Base-by-base conservation (phyloP, 1,284 basidiomycete genomes). In the Fereydounia khargensis region DNA sequence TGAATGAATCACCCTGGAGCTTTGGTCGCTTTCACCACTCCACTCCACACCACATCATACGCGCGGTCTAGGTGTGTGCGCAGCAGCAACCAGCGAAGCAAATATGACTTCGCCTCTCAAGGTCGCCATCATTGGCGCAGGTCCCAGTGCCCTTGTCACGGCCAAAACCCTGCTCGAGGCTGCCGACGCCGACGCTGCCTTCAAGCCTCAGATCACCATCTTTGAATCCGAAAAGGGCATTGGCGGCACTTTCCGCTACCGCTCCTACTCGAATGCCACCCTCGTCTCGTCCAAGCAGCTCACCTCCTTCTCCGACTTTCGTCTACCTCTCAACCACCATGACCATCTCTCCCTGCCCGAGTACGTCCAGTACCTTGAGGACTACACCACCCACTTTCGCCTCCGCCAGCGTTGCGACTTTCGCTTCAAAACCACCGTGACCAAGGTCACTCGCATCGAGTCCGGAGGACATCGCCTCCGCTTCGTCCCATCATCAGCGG, bases 291-390 rank as follows among this genome's bases (percentile, higher is more conserved):
- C 81, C 7, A 83, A 83, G 64, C 84, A 85, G 66, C 77, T 85
- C 35, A 85, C 84, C 1, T 79, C 80, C 46, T 86, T 84, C 73
- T 82, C 81, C 28, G 84, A 86, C 72, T 85, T 83, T 66, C 80
- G 83, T 5, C 65, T 82, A 22, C 81, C 82, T 9, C 68, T 81
- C 20, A 72, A 78, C 8, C 79, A 82, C 49, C 76, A 79, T 1
- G 84, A 85, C 68, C 84, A 86, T 64, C 77, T 84, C 19, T 81
- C 81, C 0, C 67, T 85, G n/a, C 65, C 66, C 14, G 70, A 82
- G 70, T 86, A 84, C 65, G 81, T 84, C 28, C 65, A 78, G n/a
- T 85, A 86, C 69, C 79, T 86, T 20, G 68, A 79, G 28, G 77
- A 75, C 18, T 86, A 85, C 65, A 77, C 78, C 19, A 49, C 72